phyloP scores from a whole-genome alignment of 305 asterid species.

The Rubia balearica region DNA sequence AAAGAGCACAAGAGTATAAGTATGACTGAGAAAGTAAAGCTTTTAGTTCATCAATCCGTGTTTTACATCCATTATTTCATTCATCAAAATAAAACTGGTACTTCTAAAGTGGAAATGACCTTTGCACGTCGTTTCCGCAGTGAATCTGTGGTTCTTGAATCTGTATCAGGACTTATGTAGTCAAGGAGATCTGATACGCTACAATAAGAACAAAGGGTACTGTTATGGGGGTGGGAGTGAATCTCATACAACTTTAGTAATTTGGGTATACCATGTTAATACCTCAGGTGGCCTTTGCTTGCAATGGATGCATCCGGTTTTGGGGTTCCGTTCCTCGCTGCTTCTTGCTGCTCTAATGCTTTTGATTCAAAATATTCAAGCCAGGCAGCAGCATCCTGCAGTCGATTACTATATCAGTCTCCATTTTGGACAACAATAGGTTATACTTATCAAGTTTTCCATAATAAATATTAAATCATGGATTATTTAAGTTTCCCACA shows the following conservation, averaged over 20 bases:
- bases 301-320: slow-evolving; percentile 97
- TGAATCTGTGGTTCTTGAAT: slow-evolving; percentile 62
- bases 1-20: slow-evolving; percentile 17
- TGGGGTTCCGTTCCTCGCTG: slow-evolving; percentile 94
- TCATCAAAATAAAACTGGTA: slow-evolving; percentile 1
- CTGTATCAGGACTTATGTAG: slow-evolving; percentile 84
- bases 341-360: slow-evolving; percentile 99
- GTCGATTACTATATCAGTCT: slow-evolving; percentile 18
- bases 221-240: slow-evolving; percentile 25
- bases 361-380: slow-evolving; percentile 98
- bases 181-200: slow-evolving; percentile 99
- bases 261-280: slow-evolving; percentile 42
- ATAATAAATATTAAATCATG: not conserved
- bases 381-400: slow-evolving; percentile 99
- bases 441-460: not conserved
- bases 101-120: slow-evolving; percentile 33
- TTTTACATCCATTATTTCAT: not conserved
- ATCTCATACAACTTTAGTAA: slow-evolving; percentile 30
- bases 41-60: not conserved
- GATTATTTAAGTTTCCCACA: not conserved
- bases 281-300: slow-evolving; percentile 99
- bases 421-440: not conserved
- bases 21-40: slow-evolving; percentile 19
- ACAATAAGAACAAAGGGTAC: slow-evolving; percentile 36
- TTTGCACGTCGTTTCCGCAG: slow-evolving; percentile 83